phyloP scores from a whole-genome alignment of 2,329 filamentous ascomycete species.

The Apiospora phragmitis region DNA sequence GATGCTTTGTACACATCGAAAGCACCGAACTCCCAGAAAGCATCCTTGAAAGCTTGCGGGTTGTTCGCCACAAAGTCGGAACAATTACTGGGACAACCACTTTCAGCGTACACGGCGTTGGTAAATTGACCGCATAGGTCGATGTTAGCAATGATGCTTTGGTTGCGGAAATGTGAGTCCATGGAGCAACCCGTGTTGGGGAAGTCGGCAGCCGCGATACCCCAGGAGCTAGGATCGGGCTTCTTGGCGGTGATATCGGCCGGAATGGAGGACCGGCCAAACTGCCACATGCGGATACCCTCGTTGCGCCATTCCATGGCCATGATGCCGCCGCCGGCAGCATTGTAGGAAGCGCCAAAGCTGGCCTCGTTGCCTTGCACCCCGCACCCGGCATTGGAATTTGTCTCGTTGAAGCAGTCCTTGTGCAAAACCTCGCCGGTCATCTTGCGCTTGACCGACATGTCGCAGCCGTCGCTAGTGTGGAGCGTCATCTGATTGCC shows the following conservation, averaged over 20 bases:
- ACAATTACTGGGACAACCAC: constrained; percentile 56
- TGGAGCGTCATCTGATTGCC: constrained; percentile 64
- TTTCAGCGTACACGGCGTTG: constrained; percentile 45
- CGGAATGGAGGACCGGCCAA: constrained; percentile 48
- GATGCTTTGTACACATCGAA: constrained; percentile 57
- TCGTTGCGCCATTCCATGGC: constrained; percentile 61
- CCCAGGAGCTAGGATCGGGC: constrained; percentile 65
- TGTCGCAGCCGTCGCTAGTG: constrained; percentile 52
- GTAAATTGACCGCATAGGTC: constrained; percentile 62
- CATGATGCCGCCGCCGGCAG: constrained; percentile 56
- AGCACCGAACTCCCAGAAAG: constrained; percentile 65
- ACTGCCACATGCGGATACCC: constrained; percentile 66
- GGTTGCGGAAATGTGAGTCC: constrained; percentile 59
- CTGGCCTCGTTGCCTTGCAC: constrained; percentile 44
- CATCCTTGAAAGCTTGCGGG: constrained; percentile 55
- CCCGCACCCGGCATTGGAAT: constrained; percentile 59
- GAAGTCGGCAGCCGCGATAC: constrained; percentile 63
- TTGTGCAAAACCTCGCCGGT: constrained; percentile 42
- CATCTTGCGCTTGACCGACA: constrained; percentile 55
- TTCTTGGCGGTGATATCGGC: constrained; percentile 48
- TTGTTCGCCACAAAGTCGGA: constrained; percentile 58
- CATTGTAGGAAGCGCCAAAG: constrained; percentile 55
- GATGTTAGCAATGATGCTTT: constrained; percentile 67
- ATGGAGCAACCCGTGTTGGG: constrained; percentile 64
- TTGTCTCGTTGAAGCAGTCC: constrained; percentile 52